Evolutionary conservation across 169 alveolate species (phyloP), one percentile per base, ranked within the genome.

Genomic region (Eimeria acervulina): DNA sequence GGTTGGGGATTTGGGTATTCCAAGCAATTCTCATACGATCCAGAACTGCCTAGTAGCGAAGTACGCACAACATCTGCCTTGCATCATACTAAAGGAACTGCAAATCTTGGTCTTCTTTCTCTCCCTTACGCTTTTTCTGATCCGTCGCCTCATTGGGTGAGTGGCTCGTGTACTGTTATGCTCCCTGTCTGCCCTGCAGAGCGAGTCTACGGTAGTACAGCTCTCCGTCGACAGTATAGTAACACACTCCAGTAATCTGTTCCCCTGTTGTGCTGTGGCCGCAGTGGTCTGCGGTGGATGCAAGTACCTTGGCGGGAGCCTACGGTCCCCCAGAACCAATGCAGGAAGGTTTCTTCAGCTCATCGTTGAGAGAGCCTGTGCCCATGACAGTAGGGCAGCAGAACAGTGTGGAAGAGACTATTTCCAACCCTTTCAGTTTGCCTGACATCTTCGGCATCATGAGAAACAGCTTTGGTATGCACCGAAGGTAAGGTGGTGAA

Each of bases 251-350:
- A 68, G 44, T 68, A 1, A 31, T 5, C 7, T 13, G 26, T 7
- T 13, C 78, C 6, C 6, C 4, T 70, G 81, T 31, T n/a, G n/a
- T 70, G n/a, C 33, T 31, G 81, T 28, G 81, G 26, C 8, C 33
- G 81, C 51, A 70, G 81, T 33, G 44, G 81, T 13, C 81, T 70
- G 47, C 81, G 44, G 51, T 70, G 51, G 81, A 70, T 36, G 7
- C 51, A 33, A 47, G 81, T 51, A 17, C 15, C 51, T 1, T 70
- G 31, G 51, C 4, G 28, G 33, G 15, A 70, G 28, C 31, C 81
- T 17, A 36, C 81, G 33, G 10, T 17, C 81, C 51, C 31, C 40
- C 31, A 17, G 81, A 36, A 26, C 81, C 51, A 33, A 17, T 70
- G 8, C 23, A 33, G 51, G 81, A 36, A 13, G 51, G 10, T 17